Evolutionary conservation across 768 basidiomycete species (phyloP), one percentile per base, ranked within the genome.

Genomic region (Phaeolepiota aurea): DNA sequence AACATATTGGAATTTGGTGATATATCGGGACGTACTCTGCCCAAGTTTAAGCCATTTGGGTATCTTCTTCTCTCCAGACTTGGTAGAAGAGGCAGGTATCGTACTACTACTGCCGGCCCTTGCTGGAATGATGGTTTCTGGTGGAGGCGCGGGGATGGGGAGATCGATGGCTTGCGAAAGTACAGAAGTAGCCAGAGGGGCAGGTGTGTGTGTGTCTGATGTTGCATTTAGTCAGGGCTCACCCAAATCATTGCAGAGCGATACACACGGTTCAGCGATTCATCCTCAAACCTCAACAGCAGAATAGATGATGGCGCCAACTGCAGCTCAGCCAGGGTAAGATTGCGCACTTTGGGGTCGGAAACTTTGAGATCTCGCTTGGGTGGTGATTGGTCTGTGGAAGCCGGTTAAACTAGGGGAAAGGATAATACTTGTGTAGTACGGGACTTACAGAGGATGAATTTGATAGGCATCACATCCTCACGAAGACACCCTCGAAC

Each of bases 311-410:
- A 82, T 1, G 90, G 90, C 1, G 89, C 77, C 16, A 94, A 65
- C 22, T 83, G 72, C 9, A 94, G 70, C 31, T 88, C 75, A 2
- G 69, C 59, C 1, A 94, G 68, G 9, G 71, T 72, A 38, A 80
- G 67, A 53, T 84, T 79, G 48, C 79, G 78, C 20, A 87, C 78
- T 43, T 67, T 62, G 5, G 77, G 76, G 50, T 92, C 90, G 3
- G 84, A 86, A 4, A 87, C 83, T 48, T 81, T 87, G 50, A 88
- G 68, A 41, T 94, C 91, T 19, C 82, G 77, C 51, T 79, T 82
- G 1, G 90, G 91, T 2, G 87, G 88, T 3, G 70, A 63, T 63
- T 91, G 87, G 58, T 86, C 88, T 91, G 42, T 20, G n/a, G n/a
- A 22, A 19, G 50, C 5, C 42, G 36, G 3, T 31, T 44, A 19